phyloP scores from a whole-genome alignment of 208 protist genomes.

The Trypanosoma vivax region DNA sequence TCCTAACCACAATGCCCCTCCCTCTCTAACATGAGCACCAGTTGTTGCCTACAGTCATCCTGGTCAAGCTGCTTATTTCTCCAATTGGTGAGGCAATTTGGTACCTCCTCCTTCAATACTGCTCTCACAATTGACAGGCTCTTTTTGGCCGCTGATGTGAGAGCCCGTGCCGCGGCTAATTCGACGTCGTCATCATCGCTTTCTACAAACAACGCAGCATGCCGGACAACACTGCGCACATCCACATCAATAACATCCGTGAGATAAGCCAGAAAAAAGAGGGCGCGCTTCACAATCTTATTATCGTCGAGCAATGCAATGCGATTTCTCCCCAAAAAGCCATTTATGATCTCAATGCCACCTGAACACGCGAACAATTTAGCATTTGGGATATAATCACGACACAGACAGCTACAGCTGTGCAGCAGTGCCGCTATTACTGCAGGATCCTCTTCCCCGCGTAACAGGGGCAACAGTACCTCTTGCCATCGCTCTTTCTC shows the following conservation, averaged over 20 bases:
- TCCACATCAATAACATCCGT: slow-evolving; percentile 29
- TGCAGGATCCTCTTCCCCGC: slow-evolving; percentile 10
- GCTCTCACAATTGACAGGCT: slow-evolving; percentile 22
- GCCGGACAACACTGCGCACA: slow-evolving; percentile 20
- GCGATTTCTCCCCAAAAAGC: neutral
- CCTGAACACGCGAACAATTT: slow-evolving; percentile 29
- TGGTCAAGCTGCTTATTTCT: slow-evolving; percentile 16
- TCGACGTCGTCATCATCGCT: slow-evolving; percentile 28
- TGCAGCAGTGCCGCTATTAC: slow-evolving; percentile 48
- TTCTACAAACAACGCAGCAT: slow-evolving; percentile 13
- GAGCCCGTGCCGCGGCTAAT: slow-evolving; percentile 27
- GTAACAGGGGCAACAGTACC: slow-evolving; percentile 13
- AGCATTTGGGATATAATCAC: slow-evolving; percentile 39
- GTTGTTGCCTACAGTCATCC: slow-evolving; percentile 22
- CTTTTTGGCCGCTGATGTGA: slow-evolving; percentile 25
- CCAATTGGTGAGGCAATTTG: slow-evolving; percentile 30
- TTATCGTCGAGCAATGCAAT: neutral
- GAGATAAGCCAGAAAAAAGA: slow-evolving; percentile 55
- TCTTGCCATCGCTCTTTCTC: slow-evolving; percentile 22
- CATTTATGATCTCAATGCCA: slow-evolving; percentile 19
- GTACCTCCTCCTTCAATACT: slow-evolving; percentile 23
- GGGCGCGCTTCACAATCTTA: slow-evolving; percentile 33
- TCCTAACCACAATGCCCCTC: slow-evolving; percentile 8
- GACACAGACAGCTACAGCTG: slow-evolving; percentile 65
- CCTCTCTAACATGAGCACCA: slow-evolving; percentile 16